phyloP scores from a whole-genome alignment of 768 basidiomycete genomes.

The Rhizopogon vinicolor region DNA sequence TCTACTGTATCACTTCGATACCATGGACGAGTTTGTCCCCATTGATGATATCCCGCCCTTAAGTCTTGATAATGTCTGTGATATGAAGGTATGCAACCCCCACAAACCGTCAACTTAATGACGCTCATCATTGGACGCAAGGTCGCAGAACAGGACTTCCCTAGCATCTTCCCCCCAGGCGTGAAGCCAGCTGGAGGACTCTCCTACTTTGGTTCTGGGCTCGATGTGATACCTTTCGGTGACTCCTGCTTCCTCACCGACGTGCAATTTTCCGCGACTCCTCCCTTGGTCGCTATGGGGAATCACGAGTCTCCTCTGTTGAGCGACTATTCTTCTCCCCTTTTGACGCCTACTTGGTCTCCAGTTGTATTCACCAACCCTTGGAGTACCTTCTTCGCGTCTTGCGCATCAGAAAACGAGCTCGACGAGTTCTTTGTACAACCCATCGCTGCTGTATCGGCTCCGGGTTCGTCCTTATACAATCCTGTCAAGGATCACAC shows the following conservation, averaged over 20 bases:
- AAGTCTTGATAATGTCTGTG: conserved; percentile 18
- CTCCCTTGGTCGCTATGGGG: conserved; percentile 6
- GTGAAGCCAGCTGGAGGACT: conserved; percentile 15
- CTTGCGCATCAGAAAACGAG: not conserved
- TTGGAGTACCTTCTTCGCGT: conserved; percentile 3
- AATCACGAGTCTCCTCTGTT: conserved; percentile 5
- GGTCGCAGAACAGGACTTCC: not conserved
- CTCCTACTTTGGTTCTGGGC: conserved; percentile 24
- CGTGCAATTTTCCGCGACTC: conserved; percentile 1
- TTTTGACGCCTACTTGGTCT: conserved; percentile 9
- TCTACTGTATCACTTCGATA: conserved; percentile 6
- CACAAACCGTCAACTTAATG: not conserved
- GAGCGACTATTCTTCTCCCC: conserved; percentile 7
- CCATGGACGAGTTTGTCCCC: conserved; percentile 23
- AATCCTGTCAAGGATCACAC: not conserved
- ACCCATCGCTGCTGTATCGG: conserved; percentile 9
- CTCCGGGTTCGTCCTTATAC: not conserved
- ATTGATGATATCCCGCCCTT: conserved; percentile 33
- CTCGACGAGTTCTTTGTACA: conserved; percentile 28
- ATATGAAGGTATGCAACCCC: conserved; percentile 15
- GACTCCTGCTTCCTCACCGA: conserved; percentile 21
- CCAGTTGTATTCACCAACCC: conserved; percentile 26
- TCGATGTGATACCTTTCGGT: conserved; percentile 22
- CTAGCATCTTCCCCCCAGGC: conserved; percentile 15
- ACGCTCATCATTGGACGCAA: not conserved